Evolutionary conservation across 148 eudicot species (phyloP), one percentile per base, ranked within the genome.

Genomic region (Camellia sinensis): DNA sequence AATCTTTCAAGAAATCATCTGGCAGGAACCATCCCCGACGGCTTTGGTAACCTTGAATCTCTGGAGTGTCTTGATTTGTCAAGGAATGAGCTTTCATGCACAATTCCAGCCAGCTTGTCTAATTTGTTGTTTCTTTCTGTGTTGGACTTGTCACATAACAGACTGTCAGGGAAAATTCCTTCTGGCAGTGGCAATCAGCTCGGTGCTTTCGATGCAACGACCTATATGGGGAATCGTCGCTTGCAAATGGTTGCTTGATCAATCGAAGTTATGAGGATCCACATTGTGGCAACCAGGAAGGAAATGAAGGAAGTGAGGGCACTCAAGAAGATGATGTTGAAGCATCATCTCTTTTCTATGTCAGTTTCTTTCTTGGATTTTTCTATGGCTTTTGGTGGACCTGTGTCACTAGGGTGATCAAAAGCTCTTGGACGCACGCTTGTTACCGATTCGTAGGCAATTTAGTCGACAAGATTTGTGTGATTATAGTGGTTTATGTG

Each of bases 111-210:
- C 19, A 67, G n/a, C 71, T 8, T 67, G 0, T 41, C 19, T 40
- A 9, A 41, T 3, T 2, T 43, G 17, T 0, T 0, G 2, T 44
- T 0, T 43, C 19, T 45, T 14, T 18, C 0, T 9, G 2, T 0
- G 3, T 44, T 69, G 21, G 3, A 69, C 50, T 7, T 44, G 73
- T 69, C 73, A 43, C 22, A 43, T 7, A 69, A 69, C 53, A 69
- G 37, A 40, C 45, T 69, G 5, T 69, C 73, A 0, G 73, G 73
- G 2, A 45, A 44, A 69, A 45, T 69, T 69, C 73, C 73, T 14
- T 6, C 72, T 11, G 0, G 19, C 65, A 2, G 1, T 61, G 2
- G 19, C 66, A 3, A 3, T 62, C 11, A 5, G 66, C 6, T 62
- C 11, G 19, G 3, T 6, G 9, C 21, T 62, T n/a, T 21, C 29